These are phyloP conservation scores for Podospora didyma DNA, from an alignment of 495 filamentous ascomycete species.

Conservation along the genomic window DNA sequence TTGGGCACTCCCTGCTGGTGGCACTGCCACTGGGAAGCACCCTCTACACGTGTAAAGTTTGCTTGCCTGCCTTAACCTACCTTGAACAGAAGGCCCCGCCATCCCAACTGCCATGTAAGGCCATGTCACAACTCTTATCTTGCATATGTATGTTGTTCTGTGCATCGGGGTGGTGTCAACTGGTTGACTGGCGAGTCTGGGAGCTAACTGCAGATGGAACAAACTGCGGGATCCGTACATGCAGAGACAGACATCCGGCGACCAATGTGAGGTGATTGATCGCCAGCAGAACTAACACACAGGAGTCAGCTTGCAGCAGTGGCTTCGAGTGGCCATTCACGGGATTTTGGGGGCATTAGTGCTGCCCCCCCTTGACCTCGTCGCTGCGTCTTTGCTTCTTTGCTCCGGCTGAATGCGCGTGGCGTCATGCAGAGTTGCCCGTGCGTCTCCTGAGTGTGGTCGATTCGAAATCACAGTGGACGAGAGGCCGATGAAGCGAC, in stretches of 20 bases:
- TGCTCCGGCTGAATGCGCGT: conserved; percentile 23
- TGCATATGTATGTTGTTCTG: not conserved
- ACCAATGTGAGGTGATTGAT: not conserved
- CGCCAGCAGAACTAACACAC: not conserved
- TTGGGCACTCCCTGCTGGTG: not conserved
- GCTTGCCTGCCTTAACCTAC: not conserved
- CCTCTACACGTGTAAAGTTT: not conserved
- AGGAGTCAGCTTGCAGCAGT: not conserved
- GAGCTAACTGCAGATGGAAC: not conserved
- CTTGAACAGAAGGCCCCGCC: not conserved
- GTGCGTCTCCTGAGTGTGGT: conserved; percentile 20
- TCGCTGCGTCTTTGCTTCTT: not conserved
- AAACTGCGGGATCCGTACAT: not conserved
- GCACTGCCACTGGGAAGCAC: not conserved
- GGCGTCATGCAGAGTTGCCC: conserved; percentile 25
- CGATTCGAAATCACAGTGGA: conserved; percentile 21
- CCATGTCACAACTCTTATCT: not conserved
- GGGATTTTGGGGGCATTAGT: not conserved
- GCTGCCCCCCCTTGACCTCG: not conserved
- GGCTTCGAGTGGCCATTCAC: not conserved
- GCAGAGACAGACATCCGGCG: no score
- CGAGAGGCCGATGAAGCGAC: conserved; percentile 11
- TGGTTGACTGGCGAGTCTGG: not conserved
- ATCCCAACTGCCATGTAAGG: not conserved
- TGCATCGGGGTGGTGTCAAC: not conserved